phyloP scores from a whole-genome alignment of 768 basidiomycete genomes.

The Tylopilus intermedius region DNA sequence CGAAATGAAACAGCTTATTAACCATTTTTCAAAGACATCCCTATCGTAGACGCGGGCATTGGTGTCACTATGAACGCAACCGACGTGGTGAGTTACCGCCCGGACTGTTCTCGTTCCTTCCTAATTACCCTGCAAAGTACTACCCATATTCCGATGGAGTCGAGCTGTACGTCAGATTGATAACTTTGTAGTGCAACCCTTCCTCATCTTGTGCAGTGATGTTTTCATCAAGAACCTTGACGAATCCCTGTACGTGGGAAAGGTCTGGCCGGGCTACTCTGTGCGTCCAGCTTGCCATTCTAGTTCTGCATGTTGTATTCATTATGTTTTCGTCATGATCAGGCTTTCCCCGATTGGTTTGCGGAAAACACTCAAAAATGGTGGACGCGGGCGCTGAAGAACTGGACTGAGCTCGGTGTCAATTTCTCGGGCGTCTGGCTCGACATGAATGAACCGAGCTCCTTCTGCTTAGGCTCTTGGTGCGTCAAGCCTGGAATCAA shows the following conservation, averaged over 20 bases:
- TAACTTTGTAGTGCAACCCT: not conserved
- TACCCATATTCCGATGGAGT: conserved; percentile 60
- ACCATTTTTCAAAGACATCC: conserved; percentile 45
- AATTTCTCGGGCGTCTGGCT: conserved; percentile 63
- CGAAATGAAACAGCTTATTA: not conserved
- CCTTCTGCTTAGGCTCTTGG: conserved; percentile 62
- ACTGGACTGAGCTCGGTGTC: conserved; percentile 51
- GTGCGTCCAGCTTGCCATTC: conserved; percentile 28
- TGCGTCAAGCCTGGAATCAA: conserved; percentile 11
- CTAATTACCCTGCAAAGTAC: conserved; percentile 41
- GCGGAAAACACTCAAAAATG: conserved; percentile 45
- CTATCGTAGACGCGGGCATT: conserved; percentile 65
- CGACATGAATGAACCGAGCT: conserved; percentile 65
- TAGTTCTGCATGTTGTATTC: not conserved
- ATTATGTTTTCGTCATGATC: not conserved
- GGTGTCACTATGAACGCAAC: conserved; percentile 52
- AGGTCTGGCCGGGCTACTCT: conserved; percentile 76
- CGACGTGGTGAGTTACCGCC: conserved; percentile 47
- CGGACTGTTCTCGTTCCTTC: not conserved
- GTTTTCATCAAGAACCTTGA: conserved; percentile 75
- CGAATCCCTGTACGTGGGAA: conserved; percentile 64
- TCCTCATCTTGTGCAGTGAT: conserved; percentile 35
- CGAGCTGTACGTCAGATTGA: conserved; percentile 40
- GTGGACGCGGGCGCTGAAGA: conserved; percentile 58
- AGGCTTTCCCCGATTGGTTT: conserved; percentile 65